Evolutionary conservation across 257 asterid genomes (phyloP), one percentile per base, ranked within the genome.

Genomic region (Penstemon eatonii): DNA sequence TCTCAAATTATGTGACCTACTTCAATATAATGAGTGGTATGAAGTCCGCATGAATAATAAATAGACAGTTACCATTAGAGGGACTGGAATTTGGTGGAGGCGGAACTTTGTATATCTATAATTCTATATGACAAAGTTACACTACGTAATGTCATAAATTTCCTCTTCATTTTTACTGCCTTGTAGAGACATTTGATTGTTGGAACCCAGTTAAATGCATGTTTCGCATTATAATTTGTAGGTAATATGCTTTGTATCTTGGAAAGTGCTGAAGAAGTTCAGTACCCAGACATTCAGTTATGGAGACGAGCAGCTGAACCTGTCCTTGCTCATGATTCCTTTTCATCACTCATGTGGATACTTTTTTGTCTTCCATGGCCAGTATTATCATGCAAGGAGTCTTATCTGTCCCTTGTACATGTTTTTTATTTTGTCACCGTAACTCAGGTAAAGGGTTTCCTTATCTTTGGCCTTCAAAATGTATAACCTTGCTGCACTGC

Each of bases 321-420:
- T 68, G 69, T 91, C 75, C 87, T 94, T 65, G 85, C 90, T 63
- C 85, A 70, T 45, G 95, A 94, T 79, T 81, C 96, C 61, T 94
- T 94, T 87, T 86, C 97, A 61, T 91, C 97, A 49, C 77, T 94
- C 45, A 94, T 94, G 99, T 94, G 97, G 99, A 78, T 81, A 8
- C 81, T 91, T 15, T 94, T 87, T 86, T 91, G 99, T 77, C 97
- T 94, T 73, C 99, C 99, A 44, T 69, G 85, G 73, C 95, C 95
- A 64, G 75, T 87, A 43, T 68, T 89, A 74, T 84, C 86, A 65
- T 89, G 96, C 90, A 71, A 82, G 77, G 86, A 91, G 60, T 82
- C 99, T 59, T 87, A 67, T 77, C 63, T 82, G 66, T 82, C 93
- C 71, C 95, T 94, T 76, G 93, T 94, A 69, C 96, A 89, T 77